A percentile compares a stretch with the other conserved stretches of the same genome.
Evolutionary conservation across 1,139 yeast genomes (phyloP).

Genomic region (Debaryomyces fabryi): DNA sequence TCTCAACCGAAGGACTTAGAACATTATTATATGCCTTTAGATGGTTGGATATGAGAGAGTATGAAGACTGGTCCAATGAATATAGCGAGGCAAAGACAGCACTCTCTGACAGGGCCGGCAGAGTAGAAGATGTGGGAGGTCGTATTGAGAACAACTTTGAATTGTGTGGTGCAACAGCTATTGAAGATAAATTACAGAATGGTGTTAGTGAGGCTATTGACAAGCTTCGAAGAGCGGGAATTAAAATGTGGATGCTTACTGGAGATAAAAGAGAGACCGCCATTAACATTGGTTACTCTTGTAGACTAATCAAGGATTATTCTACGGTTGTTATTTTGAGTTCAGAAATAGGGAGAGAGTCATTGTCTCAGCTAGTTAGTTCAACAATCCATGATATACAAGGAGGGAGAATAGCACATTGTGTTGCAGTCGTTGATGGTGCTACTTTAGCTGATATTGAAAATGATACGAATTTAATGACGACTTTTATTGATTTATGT

Average conservation of each 20-base stretch:
- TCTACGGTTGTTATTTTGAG: slow-evolving; percentile 83
- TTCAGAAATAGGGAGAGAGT: slow-evolving; percentile 55
- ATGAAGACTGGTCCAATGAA: slow-evolving; percentile 63
- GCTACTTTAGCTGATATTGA: slow-evolving; percentile 75
- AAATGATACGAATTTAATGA: slow-evolving; percentile 66
- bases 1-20: slow-evolving; percentile 91
- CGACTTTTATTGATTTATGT: slow-evolving; percentile 81
- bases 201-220: slow-evolving; percentile 97
- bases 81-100: slow-evolving; percentile 81
- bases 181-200: slow-evolving; percentile 93
- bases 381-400: slow-evolving; percentile 62
- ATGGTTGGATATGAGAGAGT: slow-evolving; percentile 65
- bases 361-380: slow-evolving; percentile 56
- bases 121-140: slow-evolving; percentile 75
- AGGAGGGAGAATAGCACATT: slow-evolving; percentile 81
- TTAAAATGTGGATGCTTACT: slow-evolving; percentile 96
- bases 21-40: slow-evolving; percentile 82
- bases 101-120: slow-evolving; percentile 61
- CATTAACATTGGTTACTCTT: slow-evolving; percentile 92
- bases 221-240: slow-evolving; percentile 88
- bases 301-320: slow-evolving; percentile 89
- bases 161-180: slow-evolving; percentile 91
- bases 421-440: slow-evolving; percentile 94
- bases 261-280: slow-evolving; percentile 99
- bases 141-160: slow-evolving; percentile 66